Base-by-base conservation (phyloP, 306 rosid genomes). In the Senna siamea region DNA sequence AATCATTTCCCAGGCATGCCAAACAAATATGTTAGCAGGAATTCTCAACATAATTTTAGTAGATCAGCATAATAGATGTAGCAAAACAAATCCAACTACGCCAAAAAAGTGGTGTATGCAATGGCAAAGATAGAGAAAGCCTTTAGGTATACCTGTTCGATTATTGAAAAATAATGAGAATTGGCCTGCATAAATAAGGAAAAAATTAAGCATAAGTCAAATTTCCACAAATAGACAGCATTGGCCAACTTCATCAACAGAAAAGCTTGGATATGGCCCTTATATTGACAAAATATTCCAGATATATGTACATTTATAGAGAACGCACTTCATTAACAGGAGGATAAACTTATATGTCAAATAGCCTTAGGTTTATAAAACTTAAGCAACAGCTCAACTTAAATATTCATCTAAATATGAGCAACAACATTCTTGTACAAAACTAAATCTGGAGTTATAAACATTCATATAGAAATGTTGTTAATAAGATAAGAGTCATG, bases 81-180 rank as follows among this genome's bases (percentile, higher is more conserved):
- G 54, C 15, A 60, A 30, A 46, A 74, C 7, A 52, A 11, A 17
- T 62, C 44, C 50, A 10, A 37, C 9, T 9, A 62, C 74, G 20
- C 55, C 2, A 46, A 54, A 47, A 64, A 61, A 59, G 61, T 7
- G 1, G 51, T 23, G 66, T 6, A 26, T 60, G 66, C 47, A 69
- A 71, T 55, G 38, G 70, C 19, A 37, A 35, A 68, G 50, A 56
- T 48, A 72, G 79, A 81, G 69, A 65, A 72, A 76, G 73, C 73
- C 74, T 78, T n/a, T 66, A 55, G 32, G 63, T 46, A 74, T 89
- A 94, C 99, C 99, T 94, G 99, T 84, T 94, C 99, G 67, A 94
- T 92, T 80, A 94, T 89, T 73, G 97, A 85, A 86, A 69, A 94
- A 67, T 87, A 94, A 81, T 94, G 96, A 63, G 97, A 92, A 84